Percentiles rank a stretch among this genome's conserved stretches.
Conservation (phyloP, 805 yeast genomes). For the Yarrowia sp. region DNA sequence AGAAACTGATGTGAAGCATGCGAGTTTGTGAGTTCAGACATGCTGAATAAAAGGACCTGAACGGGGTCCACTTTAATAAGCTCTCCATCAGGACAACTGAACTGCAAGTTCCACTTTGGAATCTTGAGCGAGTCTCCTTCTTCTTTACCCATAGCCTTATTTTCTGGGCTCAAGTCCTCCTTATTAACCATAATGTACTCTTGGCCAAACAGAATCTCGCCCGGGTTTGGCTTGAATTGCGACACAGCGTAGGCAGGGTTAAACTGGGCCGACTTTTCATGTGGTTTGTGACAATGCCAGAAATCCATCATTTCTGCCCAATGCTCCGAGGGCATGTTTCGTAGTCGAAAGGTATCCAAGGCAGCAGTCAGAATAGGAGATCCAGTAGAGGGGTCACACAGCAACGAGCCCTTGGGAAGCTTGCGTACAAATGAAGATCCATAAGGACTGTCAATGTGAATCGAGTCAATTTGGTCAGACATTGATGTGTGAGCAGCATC, state of each 20-base stretch:
- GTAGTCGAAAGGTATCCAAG: constrained; percentile 29
- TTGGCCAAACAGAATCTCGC: constrained; percentile 26
- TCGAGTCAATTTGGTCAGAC: background rate
- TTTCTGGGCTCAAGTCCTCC: constrained; percentile 28
- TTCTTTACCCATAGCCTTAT: background rate
- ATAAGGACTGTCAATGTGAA: constrained; percentile 15
- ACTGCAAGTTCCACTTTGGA: constrained; percentile 13
- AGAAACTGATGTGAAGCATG: constrained; percentile 21
- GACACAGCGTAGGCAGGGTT: constrained; percentile 33
- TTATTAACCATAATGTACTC: background rate
- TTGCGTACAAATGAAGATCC: constrained; percentile 8
- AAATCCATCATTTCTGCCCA: constrained; percentile 97
- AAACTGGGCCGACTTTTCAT: constrained; percentile 23
- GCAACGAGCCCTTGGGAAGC: background rate
- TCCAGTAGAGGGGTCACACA: background rate
- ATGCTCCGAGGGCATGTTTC: constrained; percentile 81
- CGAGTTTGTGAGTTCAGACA: constrained; percentile 15
- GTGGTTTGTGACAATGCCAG: constrained; percentile 85
- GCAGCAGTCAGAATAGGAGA: background rate
- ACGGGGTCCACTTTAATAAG: background rate
- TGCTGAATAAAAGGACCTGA: background rate
- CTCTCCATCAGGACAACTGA: background rate
- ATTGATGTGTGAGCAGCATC: background rate
- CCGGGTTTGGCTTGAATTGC: constrained; percentile 42
- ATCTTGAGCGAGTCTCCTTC: background rate